Percentiles rank a stretch among this genome's conserved stretches.
These are phyloP conservation scores for Coniochaeta sp. DNA, from an alignment of 2,329 filamentous ascomycete species.

Conservation along the genomic window DNA sequence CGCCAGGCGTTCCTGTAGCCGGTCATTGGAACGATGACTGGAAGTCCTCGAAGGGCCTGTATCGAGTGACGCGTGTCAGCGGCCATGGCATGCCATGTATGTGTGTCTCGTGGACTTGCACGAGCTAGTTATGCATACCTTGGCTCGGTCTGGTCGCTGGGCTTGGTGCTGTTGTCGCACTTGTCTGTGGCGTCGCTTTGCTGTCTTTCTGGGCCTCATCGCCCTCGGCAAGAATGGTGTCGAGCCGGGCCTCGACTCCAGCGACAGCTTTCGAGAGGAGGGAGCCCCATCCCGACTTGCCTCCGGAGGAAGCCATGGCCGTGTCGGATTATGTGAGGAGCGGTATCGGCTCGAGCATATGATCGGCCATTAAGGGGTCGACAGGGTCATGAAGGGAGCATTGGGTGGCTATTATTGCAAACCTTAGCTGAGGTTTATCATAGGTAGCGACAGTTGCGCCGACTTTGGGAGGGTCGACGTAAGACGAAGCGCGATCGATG, in stretches of 20 bases:
- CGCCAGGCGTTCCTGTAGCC: conserved; percentile 82
- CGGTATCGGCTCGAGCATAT: not conserved
- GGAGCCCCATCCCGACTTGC: conserved; percentile 60
- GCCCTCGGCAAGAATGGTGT: conserved; percentile 82
- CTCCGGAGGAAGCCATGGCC: not conserved
- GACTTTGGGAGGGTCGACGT: not conserved
- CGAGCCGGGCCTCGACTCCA: conserved; percentile 86
- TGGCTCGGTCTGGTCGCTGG: conserved; percentile 26
- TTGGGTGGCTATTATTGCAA: not conserved
- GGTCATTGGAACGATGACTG: conserved; percentile 61
- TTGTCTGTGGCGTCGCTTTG: conserved; percentile 18
- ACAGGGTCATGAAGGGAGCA: not conserved
- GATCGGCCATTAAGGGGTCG: not conserved
- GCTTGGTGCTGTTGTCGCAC: conserved; percentile 21
- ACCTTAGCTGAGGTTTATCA: not conserved
- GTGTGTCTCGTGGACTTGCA: not conserved
- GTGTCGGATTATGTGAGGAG: not conserved
- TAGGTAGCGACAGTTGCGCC: not conserved
- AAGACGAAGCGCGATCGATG: not conserved
- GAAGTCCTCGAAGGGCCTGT: conserved; percentile 52
- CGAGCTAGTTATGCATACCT: conserved; percentile 16
- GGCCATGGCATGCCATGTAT: not conserved
- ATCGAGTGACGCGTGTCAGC: not conserved
- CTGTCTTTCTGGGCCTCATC: conserved; percentile 38
- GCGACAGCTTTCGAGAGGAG: conserved; percentile 87